Base-by-base conservation (phyloP, 129 eudicot genomes). In the Centrapalus pauciflorus region DNA sequence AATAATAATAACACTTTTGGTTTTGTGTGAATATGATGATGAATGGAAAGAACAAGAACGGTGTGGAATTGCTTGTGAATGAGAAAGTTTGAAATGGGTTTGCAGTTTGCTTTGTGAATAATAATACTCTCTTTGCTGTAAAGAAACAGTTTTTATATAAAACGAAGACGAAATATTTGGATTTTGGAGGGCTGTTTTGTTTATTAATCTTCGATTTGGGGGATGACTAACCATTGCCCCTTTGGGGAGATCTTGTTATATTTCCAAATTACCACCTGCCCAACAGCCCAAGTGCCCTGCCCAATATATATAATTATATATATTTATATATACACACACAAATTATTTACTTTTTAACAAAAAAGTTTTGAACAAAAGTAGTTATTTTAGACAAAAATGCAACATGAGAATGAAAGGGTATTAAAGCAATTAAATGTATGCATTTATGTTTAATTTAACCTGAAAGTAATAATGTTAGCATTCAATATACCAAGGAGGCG, bases 101-200 rank as follows among this genome's bases (percentile, higher is more conserved):
- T 60, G 69, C 76, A 40, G 40, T 71, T 32, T 60, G 69, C 76
- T 67, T 67, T 70, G 67, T 70, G 37, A 70, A 45, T n/a, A n/a
- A n/a, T n/a, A n/a, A n/a, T 57, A 59, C 49, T 70, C 60, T 62
- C 76, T 71, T 67, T 38, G 76, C 69, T 60, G 76, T 60, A 71
- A 71, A 71, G 76, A 60, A 60, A 32, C 51, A 71, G 61, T 71
- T 48, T 68, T 45, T 71, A 59, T 71, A 60, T 60, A 46, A 4
- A 60, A 45, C 19, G 13, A 56, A 29, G 27, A 66, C 25, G 67
- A 70, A 60, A 57, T 32, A 63, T 28, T 28, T 19, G 67, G 76
- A 30, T 49, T 28, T 28, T 19, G 67, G 76, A 30, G 30, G 67
- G 61, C 52, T 32, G 69, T 23, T 26, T 16, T 61, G 14, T 70